Percentiles rank a stretch among this genome's conserved stretches.
Conservation (phyloP, 805 yeast species). For the Metschnikowia orientalis region DNA sequence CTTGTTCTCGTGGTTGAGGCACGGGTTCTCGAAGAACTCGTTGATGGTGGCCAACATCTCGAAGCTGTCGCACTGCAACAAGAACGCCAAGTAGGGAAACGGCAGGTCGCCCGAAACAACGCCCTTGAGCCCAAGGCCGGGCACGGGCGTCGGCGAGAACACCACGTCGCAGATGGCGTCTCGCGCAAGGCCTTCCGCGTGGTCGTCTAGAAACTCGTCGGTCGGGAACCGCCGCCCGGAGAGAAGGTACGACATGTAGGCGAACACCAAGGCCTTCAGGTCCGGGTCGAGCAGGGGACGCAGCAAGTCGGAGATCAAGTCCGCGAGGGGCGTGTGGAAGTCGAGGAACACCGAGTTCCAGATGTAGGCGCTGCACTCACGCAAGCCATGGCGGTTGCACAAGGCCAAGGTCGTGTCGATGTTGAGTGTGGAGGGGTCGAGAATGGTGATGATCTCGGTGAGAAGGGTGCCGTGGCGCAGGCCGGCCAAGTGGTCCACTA, state of each 20-base stretch:
- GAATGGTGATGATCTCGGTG: constrained; percentile 63
- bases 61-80: constrained; percentile 55
- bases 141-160: constrained; percentile 36
- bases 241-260: constrained; percentile 63
- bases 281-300: constrained; percentile 3
- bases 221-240: constrained; percentile 83
- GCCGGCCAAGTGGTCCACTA: constrained; percentile 50
- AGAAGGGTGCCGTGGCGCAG: constrained; percentile 43
- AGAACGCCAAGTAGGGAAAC: constrained; percentile 64
- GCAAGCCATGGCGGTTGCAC: constrained; percentile 52
- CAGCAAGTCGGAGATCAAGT: constrained; percentile 35
- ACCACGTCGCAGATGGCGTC: constrained; percentile 11
- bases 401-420: constrained; percentile 68
- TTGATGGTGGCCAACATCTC: constrained; percentile 64
- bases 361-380: constrained; percentile 63
- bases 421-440: constrained; percentile 68
- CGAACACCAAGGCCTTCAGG: constrained; percentile 29
- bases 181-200: constrained; percentile 11
- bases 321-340: constrained; percentile 64
- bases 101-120: constrained; percentile 4
- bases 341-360: constrained; percentile 71
- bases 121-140: background rate
- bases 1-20: constrained; percentile 58
- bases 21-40: constrained; percentile 78
- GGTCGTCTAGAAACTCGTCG: constrained; percentile 42